Conservation (phyloP, 2,329 filamentous ascomycete genomes). For the Cryphonectria japonica region DNA sequence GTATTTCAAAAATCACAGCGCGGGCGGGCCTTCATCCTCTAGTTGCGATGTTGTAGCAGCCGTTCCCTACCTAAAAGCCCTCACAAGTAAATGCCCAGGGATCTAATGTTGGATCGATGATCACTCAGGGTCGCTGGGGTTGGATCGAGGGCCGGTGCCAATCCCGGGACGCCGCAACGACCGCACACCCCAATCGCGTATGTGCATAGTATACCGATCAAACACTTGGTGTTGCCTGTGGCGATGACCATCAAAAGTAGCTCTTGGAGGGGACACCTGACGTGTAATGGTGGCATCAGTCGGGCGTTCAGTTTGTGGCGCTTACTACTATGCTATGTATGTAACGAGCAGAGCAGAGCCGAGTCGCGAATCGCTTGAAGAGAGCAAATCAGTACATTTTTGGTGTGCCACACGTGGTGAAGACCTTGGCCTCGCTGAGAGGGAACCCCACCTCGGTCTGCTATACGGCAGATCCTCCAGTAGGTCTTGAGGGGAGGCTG, state of each 20-base stretch:
- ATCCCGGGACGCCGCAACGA: neutral
- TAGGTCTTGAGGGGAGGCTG: neutral
- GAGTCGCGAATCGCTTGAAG: neutral
- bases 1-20: neutral
- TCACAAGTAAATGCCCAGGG: neutral
- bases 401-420: neutral
- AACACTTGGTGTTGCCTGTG: neutral
- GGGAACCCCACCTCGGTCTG: neutral
- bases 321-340: neutral
- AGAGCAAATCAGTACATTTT: neutral
- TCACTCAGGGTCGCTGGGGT: neutral
- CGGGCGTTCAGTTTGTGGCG: neutral
- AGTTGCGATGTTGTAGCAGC: neutral
- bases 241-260: neutral
- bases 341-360: neutral
- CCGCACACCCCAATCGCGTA: neutral
- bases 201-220: neutral
- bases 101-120: neutral
- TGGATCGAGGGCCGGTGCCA: neutral
- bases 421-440: neutral
- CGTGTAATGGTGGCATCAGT: neutral
- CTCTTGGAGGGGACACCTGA: neutral
- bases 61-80: neutral
- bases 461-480: neutral
- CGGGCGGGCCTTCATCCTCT: neutral